Conservation (phyloP, 208 protist species). For the Trypanosoma platydactyli region DNA sequence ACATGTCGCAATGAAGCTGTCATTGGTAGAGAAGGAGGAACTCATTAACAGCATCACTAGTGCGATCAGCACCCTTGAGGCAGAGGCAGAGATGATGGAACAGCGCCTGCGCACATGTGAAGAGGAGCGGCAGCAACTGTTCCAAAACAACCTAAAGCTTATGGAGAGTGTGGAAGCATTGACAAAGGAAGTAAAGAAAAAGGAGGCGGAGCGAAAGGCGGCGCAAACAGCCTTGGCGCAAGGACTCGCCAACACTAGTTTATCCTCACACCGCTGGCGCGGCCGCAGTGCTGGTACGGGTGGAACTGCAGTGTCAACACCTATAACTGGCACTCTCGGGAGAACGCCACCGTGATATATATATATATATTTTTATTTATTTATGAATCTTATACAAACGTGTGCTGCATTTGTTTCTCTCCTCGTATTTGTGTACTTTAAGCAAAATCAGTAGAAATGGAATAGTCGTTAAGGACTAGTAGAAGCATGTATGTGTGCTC, state of each 20-base stretch:
- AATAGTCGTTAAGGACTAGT: not conserved
- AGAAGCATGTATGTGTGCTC: not conserved
- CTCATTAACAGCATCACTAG: conserved; percentile 17
- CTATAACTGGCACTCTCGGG: conserved; percentile 15
- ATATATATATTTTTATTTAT: not conserved
- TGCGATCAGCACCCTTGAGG: conserved; percentile 23
- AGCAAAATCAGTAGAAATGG: not conserved
- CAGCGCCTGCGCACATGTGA: conserved; percentile 20
- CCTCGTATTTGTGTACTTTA: not conserved
- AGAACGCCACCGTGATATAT: conserved; percentile 9
- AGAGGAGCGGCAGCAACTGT: conserved; percentile 46
- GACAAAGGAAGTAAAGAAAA: conserved; percentile 50
- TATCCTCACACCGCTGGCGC: conserved; percentile 11
- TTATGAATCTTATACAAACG: not conserved
- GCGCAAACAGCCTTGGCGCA: conserved; percentile 60
- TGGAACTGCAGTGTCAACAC: not conserved
- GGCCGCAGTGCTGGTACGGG: conserved; percentile 15
- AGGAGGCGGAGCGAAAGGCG: conserved; percentile 58
- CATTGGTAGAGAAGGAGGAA: conserved; percentile 30
- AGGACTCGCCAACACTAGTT: conserved; percentile 24
- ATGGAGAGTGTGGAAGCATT: conserved; percentile 58
- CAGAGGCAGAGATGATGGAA: conserved; percentile 26
- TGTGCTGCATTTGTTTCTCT: conserved; percentile 1
- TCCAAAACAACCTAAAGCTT: conserved; percentile 56
- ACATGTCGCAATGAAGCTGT: conserved; percentile 19